Evolutionary conservation across 2,329 filamentous ascomycete species (phyloP).

Genomic region (Aspergillus brunneoviolaceus): DNA sequence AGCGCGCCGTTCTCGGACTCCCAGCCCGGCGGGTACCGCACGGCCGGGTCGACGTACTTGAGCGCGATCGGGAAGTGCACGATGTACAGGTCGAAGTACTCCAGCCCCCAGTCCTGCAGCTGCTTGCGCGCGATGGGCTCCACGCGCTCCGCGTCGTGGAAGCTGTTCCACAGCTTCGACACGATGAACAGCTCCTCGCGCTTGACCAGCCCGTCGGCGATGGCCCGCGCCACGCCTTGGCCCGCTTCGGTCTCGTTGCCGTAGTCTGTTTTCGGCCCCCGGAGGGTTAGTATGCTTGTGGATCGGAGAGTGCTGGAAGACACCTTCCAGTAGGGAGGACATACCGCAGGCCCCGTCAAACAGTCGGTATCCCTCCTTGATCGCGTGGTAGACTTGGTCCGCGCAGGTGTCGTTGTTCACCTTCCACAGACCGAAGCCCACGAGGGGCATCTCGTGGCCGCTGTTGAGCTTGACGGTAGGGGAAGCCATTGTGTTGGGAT

Average conservation of each 20-base stretch:
- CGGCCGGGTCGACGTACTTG: conserved; percentile 77
- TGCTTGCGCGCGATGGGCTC: conserved; percentile 74
- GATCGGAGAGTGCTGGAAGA: too few relatives aligned
- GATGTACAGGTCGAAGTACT: conserved; percentile 88
- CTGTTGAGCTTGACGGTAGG: conserved; percentile 25
- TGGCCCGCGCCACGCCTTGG: conserved; percentile 73
- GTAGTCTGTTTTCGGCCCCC: conserved; percentile 59
- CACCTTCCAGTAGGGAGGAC: conserved; percentile 8
- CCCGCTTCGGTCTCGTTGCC: conserved; percentile 79
- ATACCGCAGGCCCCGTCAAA: conserved; percentile 62
- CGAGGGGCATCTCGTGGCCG: conserved; percentile 42
- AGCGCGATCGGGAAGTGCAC: conserved; percentile 87
- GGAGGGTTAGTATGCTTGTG: not conserved
- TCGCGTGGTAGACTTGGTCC: conserved; percentile 73
- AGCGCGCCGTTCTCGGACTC: conserved; percentile 62
- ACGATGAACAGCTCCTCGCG: conserved; percentile 88
- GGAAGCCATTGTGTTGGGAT: conserved; percentile 12
- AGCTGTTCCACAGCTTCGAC: conserved; percentile 90
- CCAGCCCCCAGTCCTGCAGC: conserved; percentile 77
- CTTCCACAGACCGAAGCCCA: conserved; percentile 68
- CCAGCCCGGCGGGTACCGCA: conserved; percentile 80
- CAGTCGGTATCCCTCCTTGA: conserved; percentile 60
- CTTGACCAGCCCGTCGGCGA: conserved; percentile 77
- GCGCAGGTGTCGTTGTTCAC: conserved; percentile 71
- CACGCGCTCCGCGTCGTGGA: conserved; percentile 77